phyloP scores from a whole-genome alignment of 805 yeast species.

The Blastobotrys peoriensis region DNA sequence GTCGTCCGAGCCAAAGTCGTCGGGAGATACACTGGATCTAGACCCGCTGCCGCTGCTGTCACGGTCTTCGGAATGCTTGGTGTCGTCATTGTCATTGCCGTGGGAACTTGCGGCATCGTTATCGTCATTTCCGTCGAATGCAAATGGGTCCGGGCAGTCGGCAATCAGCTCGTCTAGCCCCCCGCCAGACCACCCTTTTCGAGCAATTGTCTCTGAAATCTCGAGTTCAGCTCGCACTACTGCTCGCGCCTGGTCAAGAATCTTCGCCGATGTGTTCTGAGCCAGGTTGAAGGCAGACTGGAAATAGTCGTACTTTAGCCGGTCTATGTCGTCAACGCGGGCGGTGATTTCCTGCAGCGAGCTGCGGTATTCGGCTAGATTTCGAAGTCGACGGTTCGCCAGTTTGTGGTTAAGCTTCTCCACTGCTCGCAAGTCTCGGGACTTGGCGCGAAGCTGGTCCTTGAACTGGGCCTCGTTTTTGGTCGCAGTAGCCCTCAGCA shows the following conservation, averaged over 20 bases:
- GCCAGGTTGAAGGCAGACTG: slow-evolving; percentile 56
- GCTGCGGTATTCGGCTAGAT: slow-evolving; percentile 59
- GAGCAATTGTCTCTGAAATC: slow-evolving; percentile 71
- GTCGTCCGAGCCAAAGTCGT: not conserved
- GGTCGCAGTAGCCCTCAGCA: slow-evolving; percentile 40
- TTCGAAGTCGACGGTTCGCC: slow-evolving; percentile 44
- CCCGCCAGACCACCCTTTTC: slow-evolving; percentile 83
- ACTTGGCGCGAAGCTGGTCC: slow-evolving; percentile 45
- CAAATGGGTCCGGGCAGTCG: slow-evolving; percentile 62
- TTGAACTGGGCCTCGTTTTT: slow-evolving; percentile 51
- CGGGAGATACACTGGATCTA: not conserved
- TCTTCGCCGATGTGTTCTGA: slow-evolving; percentile 51
- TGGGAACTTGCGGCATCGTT: slow-evolving; percentile 1
- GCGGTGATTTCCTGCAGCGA: slow-evolving; percentile 61
- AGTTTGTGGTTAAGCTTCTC: slow-evolving; percentile 58
- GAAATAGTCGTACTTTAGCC: slow-evolving; percentile 68
- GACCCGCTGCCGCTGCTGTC: not conserved
- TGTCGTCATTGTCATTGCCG: not conserved
- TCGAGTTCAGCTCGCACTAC: slow-evolving; percentile 76
- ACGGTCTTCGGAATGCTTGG: too few species aligned
- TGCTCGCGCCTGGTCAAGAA: slow-evolving; percentile 53
- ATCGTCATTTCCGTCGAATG: slow-evolving; percentile 24
- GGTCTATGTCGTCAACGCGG: slow-evolving; percentile 74
- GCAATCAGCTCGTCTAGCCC: slow-evolving; percentile 68
- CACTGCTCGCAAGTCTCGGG: slow-evolving; percentile 47